Evolutionary conservation across 352 stramenopile genomes (phyloP).

Genomic region (Phytophthora multivora): DNA sequence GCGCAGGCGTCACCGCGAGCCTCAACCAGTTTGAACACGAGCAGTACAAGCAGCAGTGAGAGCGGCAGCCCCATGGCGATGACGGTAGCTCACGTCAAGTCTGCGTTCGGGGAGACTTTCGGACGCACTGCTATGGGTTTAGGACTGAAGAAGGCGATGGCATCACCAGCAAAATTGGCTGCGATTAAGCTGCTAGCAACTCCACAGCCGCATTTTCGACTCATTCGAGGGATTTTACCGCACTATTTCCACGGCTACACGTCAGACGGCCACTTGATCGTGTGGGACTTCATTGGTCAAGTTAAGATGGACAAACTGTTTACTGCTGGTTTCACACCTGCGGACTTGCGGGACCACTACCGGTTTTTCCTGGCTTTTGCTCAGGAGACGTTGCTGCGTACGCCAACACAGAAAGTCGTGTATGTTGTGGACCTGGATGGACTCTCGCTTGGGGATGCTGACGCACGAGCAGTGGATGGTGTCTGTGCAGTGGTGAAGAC

Average conservation of each 20-base stretch:
- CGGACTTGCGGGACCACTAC: conserved; percentile 76
- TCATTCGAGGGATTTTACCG: conserved; percentile 70
- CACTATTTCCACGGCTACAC: conserved; percentile 85
- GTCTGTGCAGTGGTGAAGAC: conserved; percentile 57
- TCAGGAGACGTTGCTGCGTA: conserved; percentile 67
- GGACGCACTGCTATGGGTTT: conserved; percentile 44
- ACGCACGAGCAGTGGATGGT: conserved; percentile 72
- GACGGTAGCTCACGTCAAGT: conserved; percentile 67
- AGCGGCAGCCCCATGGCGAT: conserved; percentile 26
- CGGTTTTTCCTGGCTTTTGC: conserved; percentile 80
- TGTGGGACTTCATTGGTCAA: conserved; percentile 81
- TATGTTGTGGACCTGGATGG: conserved; percentile 84
- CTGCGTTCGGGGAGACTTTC: conserved; percentile 76
- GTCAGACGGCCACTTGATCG: conserved; percentile 62
- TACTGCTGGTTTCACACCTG: conserved; percentile 69
- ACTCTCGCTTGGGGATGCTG: conserved; percentile 67
- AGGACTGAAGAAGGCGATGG: conserved; percentile 44
- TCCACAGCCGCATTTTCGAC: conserved; percentile 73
- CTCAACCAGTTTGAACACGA: conserved; percentile 35
- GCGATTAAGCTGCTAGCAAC: conserved; percentile 46
- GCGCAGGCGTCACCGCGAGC: conserved; percentile 24
- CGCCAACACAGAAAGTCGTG: conserved; percentile 65
- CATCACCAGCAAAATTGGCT: conserved; percentile 34
- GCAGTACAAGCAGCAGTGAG: conserved; percentile 43
- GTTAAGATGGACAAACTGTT: conserved; percentile 80